Percentiles rank a stretch among this genome's conserved stretches.
These are phyloP conservation scores for Centrapalus pauciflorus DNA, from an alignment of 129 eudicot genomes.

Conservation along the genomic window DNA sequence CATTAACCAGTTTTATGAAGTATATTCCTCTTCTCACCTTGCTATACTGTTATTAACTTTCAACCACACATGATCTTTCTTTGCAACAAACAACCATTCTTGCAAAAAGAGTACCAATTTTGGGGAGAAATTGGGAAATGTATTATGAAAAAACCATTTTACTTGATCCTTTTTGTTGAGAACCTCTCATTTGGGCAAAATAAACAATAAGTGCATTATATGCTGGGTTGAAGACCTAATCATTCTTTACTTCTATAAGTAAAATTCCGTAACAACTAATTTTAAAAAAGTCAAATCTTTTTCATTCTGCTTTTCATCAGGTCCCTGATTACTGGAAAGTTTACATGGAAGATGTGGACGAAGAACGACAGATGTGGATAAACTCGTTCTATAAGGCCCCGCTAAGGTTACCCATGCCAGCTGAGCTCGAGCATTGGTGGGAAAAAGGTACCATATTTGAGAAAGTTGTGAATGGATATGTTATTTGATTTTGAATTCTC, in stretches of 20 bases:
- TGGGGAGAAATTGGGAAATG: neutral
- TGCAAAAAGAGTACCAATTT: neutral
- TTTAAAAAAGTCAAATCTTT: neutral
- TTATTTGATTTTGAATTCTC: neutral
- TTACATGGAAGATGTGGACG: conserved; percentile 76
- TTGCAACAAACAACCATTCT: neutral
- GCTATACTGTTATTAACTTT: neutral
- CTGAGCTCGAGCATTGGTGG: conserved; percentile 97
- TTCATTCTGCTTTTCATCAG: conserved; percentile 32
- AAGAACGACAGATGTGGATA: conserved; percentile 96
- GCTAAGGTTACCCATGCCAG: conserved; percentile 87
- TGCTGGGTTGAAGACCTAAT: neutral
- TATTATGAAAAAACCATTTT: neutral
- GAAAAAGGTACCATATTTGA: conserved; percentile 39
- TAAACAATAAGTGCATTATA: too few species aligned
- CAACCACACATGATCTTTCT: neutral
- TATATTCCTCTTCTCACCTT: conserved; percentile 12
- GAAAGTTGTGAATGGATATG: neutral
- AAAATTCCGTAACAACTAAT: neutral
- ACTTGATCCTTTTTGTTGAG: neutral
- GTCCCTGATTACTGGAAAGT: conserved; percentile 98
- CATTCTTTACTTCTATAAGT: neutral
- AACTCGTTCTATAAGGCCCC: conserved; percentile 92
- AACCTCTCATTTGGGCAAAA: neutral
- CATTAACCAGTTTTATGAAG: conserved; percentile 88